Evolutionary conservation across 2,329 filamentous ascomycete species (phyloP).

Genomic region (Penicillium palitans): DNA sequence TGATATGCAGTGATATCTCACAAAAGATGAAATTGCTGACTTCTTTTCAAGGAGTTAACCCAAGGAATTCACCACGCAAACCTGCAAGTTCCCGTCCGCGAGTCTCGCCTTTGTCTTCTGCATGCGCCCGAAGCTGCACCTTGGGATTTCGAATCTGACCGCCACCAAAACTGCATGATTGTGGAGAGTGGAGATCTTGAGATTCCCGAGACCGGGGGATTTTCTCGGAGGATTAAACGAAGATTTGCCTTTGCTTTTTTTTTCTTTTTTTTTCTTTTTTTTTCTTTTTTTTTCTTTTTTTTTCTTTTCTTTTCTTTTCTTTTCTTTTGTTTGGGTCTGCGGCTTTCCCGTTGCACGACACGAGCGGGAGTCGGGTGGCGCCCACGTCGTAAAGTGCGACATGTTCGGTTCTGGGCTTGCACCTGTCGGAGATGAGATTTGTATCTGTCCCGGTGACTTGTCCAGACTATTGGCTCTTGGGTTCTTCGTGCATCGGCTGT

Average conservation of each 20-base stretch:
- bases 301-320: background rate
- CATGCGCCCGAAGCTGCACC: background rate
- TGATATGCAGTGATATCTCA: background rate
- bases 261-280: too few species aligned
- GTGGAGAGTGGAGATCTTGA: background rate
- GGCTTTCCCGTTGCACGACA: constrained; percentile 1
- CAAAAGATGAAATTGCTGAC: background rate
- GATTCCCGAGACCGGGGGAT: background rate
- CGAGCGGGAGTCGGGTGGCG: constrained; percentile 3
- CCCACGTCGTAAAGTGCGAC: background rate
- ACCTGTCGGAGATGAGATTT: constrained; percentile 2
- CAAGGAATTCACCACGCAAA: background rate
- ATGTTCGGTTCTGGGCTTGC: background rate
- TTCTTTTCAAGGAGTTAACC: background rate
- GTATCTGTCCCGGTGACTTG: background rate
- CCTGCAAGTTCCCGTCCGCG: constrained; percentile 1
- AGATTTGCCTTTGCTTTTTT: background rate
- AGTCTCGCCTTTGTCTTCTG: background rate
- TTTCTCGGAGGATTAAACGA: constrained; percentile 3
- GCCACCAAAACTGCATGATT: background rate
- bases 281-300: background rate
- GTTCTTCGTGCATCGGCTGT: background rate
- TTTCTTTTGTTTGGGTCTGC: background rate
- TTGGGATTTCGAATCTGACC: background rate
- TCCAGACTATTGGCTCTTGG: background rate